Percentiles rank a stretch among this genome's conserved stretches.
Conservation (phyloP, 2,329 filamentous ascomycete species). For the Ophiostoma himal-ulmi region DNA sequence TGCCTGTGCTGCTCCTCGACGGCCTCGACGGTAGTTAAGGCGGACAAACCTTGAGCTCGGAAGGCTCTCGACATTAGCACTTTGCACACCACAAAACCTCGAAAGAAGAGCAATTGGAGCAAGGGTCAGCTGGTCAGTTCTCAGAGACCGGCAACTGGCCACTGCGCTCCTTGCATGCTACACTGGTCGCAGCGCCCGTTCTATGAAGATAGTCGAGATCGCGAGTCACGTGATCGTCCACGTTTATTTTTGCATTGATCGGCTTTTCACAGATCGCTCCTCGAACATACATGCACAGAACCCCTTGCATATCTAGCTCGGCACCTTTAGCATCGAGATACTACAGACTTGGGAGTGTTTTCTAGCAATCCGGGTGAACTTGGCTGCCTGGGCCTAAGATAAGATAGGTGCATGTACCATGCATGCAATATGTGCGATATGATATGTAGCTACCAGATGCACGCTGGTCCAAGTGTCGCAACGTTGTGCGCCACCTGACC, state of each 20-base stretch:
- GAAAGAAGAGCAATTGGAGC: neutral
- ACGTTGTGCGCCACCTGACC: neutral
- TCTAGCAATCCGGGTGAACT: neutral
- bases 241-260: neutral
- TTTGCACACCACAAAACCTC: neutral
- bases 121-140: neutral
- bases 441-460: conserved; percentile 4
- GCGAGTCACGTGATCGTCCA: neutral
- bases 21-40: too few species aligned
- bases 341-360: neutral
- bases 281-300: neutral
- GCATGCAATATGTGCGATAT: conserved; percentile 1
- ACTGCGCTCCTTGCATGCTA: neutral
- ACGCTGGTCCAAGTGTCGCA: conserved; percentile 1
- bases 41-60: neutral
- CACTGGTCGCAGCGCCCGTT: neutral
- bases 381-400: neutral
- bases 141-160: neutral
- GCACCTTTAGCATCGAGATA: neutral
- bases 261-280: neutral
- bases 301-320: conserved; percentile 6
- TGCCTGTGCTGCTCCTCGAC: too few species aligned
- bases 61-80: neutral
- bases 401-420: neutral
- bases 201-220: neutral